These are phyloP conservation scores for Diaporthe australafricana DNA, from an alignment of 2,329 filamentous ascomycete genomes.

Conservation along the genomic window DNA sequence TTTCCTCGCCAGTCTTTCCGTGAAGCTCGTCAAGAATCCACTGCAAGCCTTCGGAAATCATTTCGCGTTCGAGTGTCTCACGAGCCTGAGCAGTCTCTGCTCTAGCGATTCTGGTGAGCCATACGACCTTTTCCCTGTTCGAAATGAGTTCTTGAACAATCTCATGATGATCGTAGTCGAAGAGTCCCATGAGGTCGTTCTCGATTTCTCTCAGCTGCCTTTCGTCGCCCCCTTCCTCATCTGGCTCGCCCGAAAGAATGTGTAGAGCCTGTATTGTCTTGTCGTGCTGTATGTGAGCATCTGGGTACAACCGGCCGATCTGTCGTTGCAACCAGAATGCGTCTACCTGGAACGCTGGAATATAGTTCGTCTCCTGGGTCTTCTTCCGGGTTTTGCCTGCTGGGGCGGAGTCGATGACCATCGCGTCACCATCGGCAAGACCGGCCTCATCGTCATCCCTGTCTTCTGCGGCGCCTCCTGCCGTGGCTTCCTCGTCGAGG, in stretches of 20 bases:
- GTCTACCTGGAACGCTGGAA: slow-evolving; percentile 91
- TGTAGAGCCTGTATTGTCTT: slow-evolving; percentile 88
- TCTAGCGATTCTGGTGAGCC: slow-evolving; percentile 89
- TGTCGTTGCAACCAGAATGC: slow-evolving; percentile 97
- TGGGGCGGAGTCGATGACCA: slow-evolving; percentile 82
- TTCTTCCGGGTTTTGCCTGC: slow-evolving; percentile 59
- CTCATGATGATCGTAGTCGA: slow-evolving; percentile 96
- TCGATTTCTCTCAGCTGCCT: slow-evolving; percentile 92
- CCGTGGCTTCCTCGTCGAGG: slow-evolving; percentile 62
- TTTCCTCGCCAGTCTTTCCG: slow-evolving; percentile 74
- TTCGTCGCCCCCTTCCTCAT: slow-evolving; percentile 79
- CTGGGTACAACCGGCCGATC: slow-evolving; percentile 87
- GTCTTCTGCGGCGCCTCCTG: slow-evolving; percentile 60
- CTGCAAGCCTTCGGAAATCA: slow-evolving; percentile 87
- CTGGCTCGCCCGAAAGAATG: slow-evolving; percentile 82
- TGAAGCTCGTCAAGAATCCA: slow-evolving; percentile 89
- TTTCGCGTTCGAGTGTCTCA: slow-evolving; percentile 85
- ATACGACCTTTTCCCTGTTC: slow-evolving; percentile 94
- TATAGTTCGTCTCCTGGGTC: slow-evolving; percentile 67
- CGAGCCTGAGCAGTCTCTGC: slow-evolving; percentile 84
- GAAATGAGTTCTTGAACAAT: slow-evolving; percentile 90
- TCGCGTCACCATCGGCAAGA: slow-evolving; percentile 75
- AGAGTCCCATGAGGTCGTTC: slow-evolving; percentile 97
- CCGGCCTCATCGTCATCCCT: slow-evolving; percentile 62
- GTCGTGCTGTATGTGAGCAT: slow-evolving; percentile 92